Conservation (phyloP, 148 eudicot species). For the Diospyros lotus region DNA sequence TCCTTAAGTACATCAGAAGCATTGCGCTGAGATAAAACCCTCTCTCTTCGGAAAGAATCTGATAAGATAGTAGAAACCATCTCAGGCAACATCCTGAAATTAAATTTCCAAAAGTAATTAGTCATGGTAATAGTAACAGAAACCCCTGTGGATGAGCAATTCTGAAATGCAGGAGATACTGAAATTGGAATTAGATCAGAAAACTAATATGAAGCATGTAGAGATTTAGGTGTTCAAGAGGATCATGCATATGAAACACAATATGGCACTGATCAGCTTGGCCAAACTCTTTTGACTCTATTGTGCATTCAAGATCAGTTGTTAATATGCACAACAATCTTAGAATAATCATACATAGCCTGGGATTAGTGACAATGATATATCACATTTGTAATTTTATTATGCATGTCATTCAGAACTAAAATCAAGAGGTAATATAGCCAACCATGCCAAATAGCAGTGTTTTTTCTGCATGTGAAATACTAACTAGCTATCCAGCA, state of each 20-base stretch:
- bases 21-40: slow-evolving; percentile 60
- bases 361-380: background rate
- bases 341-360: background rate
- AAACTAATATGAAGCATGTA: too few relatives aligned
- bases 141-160: background rate
- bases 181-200: background rate
- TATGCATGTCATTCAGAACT: background rate
- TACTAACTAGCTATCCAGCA: too few relatives aligned
- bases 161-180: background rate
- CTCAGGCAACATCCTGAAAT: slow-evolving; percentile 75
- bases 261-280: background rate
- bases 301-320: background rate
- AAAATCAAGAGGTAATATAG: background rate
- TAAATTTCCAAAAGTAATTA: slow-evolving; percentile 9
- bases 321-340: background rate
- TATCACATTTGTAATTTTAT: background rate
- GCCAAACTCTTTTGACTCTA: background rate
- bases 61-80: slow-evolving; percentile 60
- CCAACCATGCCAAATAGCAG: background rate
- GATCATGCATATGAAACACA: background rate
- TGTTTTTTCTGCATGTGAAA: slow-evolving; percentile 1
- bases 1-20: slow-evolving; percentile 89
- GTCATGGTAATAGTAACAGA: background rate
- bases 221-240: background rate
- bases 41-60: slow-evolving; percentile 63